These are phyloP conservation scores for Ilex paraguariensis DNA, from an alignment of 305 asterid genomes.

Conservation along the genomic window DNA sequence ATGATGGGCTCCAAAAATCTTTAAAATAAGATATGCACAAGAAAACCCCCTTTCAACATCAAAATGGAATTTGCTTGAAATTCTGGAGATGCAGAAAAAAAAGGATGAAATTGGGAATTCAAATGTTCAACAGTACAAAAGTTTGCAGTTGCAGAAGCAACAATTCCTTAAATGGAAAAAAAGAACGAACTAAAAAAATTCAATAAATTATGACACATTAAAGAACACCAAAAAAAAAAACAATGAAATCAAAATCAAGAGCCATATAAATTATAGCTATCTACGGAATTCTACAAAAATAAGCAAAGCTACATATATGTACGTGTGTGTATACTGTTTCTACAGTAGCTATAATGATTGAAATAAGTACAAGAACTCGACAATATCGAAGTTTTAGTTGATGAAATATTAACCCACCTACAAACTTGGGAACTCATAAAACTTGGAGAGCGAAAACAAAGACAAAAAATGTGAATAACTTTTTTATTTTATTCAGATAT, in stretches of 20 bases:
- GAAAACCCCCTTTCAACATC: not conserved
- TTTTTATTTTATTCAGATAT: too few relatives aligned
- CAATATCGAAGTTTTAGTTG: too few relatives aligned
- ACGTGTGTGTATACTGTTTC: too few relatives aligned
- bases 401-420: too few relatives aligned
- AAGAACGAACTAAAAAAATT: not conserved
- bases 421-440: too few relatives aligned
- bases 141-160: constrained; percentile 28
- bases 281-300: too few relatives aligned
- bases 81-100: constrained; percentile 19
- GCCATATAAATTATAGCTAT: not conserved
- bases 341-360: too few relatives aligned
- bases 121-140: constrained; percentile 31
- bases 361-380: too few relatives aligned
- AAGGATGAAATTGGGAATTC: constrained; percentile 41
- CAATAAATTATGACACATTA: not conserved
- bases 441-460: too few relatives aligned
- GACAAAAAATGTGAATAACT: too few relatives aligned
- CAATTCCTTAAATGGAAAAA: constrained; percentile 24
- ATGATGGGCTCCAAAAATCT: too few relatives aligned
- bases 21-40: not conserved
- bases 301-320: too few relatives aligned
- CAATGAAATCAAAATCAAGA: not conserved
- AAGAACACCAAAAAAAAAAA: not conserved
- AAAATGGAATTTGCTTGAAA: not conserved